phyloP scores from a whole-genome alignment of 352 stramenopile genomes.

The Globisporangium splendens region DNA sequence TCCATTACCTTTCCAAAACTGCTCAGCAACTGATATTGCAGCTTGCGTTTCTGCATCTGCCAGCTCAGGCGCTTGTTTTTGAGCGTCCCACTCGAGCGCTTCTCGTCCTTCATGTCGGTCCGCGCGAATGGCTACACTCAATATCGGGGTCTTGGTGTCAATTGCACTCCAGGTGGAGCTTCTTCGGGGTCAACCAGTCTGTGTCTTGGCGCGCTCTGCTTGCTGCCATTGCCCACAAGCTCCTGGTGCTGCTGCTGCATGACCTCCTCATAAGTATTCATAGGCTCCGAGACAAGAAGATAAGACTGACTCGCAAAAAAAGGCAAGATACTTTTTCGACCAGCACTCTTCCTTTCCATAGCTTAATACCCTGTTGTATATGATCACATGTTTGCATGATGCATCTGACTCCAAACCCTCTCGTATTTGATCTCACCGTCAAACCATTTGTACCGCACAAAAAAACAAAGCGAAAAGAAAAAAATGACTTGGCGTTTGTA shows the following conservation, averaged over 20 bases:
- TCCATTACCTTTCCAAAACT: constrained; percentile 58
- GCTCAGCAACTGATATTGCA: constrained; percentile 53
- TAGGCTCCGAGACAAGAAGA: not conserved
- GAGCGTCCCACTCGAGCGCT: constrained; percentile 18
- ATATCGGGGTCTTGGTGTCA: not conserved
- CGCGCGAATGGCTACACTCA: not conserved
- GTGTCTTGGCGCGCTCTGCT: not conserved
- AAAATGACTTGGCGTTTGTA: not conserved
- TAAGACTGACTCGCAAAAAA: not conserved
- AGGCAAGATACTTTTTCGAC: not conserved
- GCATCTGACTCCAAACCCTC: not conserved
- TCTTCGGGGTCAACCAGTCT: too few species aligned
- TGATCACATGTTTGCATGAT: too few species aligned
- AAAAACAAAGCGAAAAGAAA: not conserved
- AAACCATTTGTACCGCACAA: not conserved
- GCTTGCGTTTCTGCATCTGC: constrained; percentile 55
- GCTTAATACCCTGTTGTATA: not conserved
- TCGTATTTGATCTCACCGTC: not conserved
- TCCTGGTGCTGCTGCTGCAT: not conserved
- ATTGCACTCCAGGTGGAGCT: too few species aligned
- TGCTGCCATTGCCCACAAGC: not conserved
- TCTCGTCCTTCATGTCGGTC: constrained; percentile 17
- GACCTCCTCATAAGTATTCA: not conserved
- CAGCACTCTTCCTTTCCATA: not conserved
- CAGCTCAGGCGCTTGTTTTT: constrained; percentile 43